phyloP scores from a whole-genome alignment of 306 rosid species.

The Dicorynia guianensis region DNA sequence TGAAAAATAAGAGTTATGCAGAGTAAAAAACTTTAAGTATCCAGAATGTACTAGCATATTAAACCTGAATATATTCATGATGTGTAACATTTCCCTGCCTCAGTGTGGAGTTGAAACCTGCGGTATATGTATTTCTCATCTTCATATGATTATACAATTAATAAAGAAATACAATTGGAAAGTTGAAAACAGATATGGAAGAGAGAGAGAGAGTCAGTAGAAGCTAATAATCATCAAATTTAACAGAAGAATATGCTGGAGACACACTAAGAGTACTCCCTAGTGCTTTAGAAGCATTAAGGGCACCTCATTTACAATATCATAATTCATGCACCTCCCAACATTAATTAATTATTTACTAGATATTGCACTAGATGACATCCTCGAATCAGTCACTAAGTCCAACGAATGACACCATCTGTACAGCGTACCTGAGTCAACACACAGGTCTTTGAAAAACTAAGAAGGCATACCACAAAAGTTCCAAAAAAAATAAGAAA shows the following conservation, averaged over 20 bases:
- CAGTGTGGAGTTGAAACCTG: conserved; percentile 98
- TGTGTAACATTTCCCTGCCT: conserved; percentile 95
- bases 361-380: neutral
- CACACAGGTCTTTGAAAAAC: too few species aligned
- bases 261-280: conserved; percentile 3
- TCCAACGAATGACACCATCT: too few species aligned
- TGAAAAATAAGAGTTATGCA: conserved; percentile 25
- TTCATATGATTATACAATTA: conserved; percentile 24
- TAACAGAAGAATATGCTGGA: conserved; percentile 17
- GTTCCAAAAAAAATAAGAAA: too few species aligned
- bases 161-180: conserved; percentile 4
- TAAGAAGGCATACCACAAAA: too few species aligned
- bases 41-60: conserved; percentile 30
- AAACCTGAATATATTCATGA: conserved; percentile 96
- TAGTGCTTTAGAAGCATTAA: neutral
- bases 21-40: conserved; percentile 34
- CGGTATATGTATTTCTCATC: conserved; percentile 18
- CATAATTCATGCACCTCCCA: neutral
- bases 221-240: neutral
- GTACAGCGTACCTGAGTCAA: too few species aligned
- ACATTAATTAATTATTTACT: conserved; percentile 10
- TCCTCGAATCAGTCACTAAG: neutral
- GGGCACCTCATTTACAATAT: neutral
- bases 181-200: neutral
- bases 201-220: neutral